Percentiles rank a stretch among this genome's conserved stretches.
phyloP scores from a whole-genome alignment of 768 basidiomycete genomes.

The Lactarius hengduanensis region DNA sequence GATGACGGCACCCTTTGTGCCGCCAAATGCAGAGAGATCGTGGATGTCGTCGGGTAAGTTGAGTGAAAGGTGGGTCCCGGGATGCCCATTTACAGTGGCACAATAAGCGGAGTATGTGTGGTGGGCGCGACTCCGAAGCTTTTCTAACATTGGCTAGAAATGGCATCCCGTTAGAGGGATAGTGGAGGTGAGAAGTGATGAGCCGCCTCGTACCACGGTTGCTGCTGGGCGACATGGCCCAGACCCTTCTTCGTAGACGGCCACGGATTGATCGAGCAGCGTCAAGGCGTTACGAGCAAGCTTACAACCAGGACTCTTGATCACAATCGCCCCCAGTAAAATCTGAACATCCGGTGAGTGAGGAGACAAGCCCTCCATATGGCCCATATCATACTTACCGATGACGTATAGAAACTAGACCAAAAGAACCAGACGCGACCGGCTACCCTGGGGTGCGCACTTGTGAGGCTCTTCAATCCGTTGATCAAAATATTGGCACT shows the following conservation, averaged over 20 bases:
- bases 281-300: slow-evolving; percentile 42
- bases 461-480: slow-evolving; percentile 40
- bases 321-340: slow-evolving; percentile 46
- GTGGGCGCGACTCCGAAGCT: slow-evolving; percentile 40
- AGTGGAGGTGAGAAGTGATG: background rate
- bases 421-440: slow-evolving; percentile 50
- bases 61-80: background rate
- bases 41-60: slow-evolving; percentile 14
- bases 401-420: slow-evolving; percentile 49
- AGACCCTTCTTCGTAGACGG: slow-evolving; percentile 47
- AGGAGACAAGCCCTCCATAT: background rate
- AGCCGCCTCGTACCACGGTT: slow-evolving; percentile 5
- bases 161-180: background rate
- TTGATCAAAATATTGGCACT: slow-evolving; percentile 46
- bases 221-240: slow-evolving; percentile 37
- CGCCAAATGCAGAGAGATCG: slow-evolving; percentile 25
- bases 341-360: slow-evolving; percentile 35
- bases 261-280: slow-evolving; percentile 40
- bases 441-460: slow-evolving; percentile 37
- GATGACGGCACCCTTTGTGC: slow-evolving; percentile 23
- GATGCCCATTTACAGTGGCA: background rate
- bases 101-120: slow-evolving; percentile 34
- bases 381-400: slow-evolving; percentile 36
- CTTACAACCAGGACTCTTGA: slow-evolving; percentile 46
- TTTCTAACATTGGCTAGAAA: slow-evolving; percentile 39